Percentiles rank a stretch among this genome's conserved stretches.
Conservation (phyloP, 768 basidiomycete genomes). For the Amanita polypyramis region DNA sequence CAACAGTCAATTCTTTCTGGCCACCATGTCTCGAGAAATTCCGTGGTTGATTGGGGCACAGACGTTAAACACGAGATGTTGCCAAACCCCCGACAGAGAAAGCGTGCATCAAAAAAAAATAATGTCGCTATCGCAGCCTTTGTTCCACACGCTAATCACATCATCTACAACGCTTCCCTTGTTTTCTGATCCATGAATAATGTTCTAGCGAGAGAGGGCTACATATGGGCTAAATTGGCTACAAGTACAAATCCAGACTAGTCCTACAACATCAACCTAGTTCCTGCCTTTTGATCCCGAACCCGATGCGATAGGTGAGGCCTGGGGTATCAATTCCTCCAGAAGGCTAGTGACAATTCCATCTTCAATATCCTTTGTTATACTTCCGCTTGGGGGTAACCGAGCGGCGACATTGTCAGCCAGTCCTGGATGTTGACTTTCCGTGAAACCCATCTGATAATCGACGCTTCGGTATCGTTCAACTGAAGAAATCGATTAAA, state of each 20-base stretch:
- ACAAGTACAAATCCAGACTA: slow-evolving; percentile 21
- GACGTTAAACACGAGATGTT: no score
- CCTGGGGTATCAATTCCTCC: slow-evolving; percentile 40
- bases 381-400: slow-evolving; percentile 28
- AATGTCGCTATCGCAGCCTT: no score
- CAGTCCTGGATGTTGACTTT: slow-evolving; percentile 42
- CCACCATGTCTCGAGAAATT: no score
- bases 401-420: slow-evolving; percentile 38
- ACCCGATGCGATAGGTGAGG: slow-evolving; percentile 23
- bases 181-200: no score
- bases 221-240: background rate
- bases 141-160: no score
- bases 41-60: no score
- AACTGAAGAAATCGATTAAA: slow-evolving; percentile 2
- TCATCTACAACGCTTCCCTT: no score
- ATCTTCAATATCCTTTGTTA: slow-evolving; percentile 50
- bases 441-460: slow-evolving; percentile 66
- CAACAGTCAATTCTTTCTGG: no score
- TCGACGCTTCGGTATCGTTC: slow-evolving; percentile 4
- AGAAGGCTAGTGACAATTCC: slow-evolving; percentile 54
- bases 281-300: slow-evolving; percentile 12
- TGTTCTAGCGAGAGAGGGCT: no score
- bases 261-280: background rate
- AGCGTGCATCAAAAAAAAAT: no score
- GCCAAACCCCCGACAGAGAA: no score